Conservation (phyloP, 108 stramenopile genomes). For the Asterionellopsis glacialis region DNA sequence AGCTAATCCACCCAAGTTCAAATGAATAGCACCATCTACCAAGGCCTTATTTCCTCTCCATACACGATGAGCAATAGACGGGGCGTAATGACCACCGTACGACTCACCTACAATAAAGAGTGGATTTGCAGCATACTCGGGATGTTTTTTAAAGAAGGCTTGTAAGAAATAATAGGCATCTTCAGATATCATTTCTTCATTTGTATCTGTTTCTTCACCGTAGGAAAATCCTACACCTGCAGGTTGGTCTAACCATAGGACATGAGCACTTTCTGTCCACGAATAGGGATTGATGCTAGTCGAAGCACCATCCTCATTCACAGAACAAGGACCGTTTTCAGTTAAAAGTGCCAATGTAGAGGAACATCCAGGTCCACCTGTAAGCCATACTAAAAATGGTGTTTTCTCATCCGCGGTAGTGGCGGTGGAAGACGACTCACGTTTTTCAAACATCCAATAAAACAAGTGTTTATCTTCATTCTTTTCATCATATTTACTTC, state of each 20-base stretch:
- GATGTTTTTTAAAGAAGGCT: constrained; percentile 82
- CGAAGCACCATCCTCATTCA: constrained; percentile 80
- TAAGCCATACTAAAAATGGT: constrained; percentile 93
- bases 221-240: constrained; percentile 96
- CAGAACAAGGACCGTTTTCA: constrained; percentile 96
- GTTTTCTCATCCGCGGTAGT: constrained; percentile 26
- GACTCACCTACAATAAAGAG: constrained; percentile 84
- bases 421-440: constrained; percentile 5
- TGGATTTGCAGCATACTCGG: constrained; percentile 70
- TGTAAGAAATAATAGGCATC: constrained; percentile 95
- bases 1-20: constrained; percentile 87
- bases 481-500: constrained; percentile 41
- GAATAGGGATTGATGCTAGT: constrained; percentile 87
- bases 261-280: constrained; percentile 94
- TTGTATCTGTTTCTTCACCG: constrained; percentile 70
- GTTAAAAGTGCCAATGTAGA: constrained; percentile 79
- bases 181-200: constrained; percentile 89
- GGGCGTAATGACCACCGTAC: constrained; percentile 97
- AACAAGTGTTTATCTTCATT: constrained; percentile 86
- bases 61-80: constrained; percentile 79
- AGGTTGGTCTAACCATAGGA: constrained; percentile 97
- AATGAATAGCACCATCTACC: constrained; percentile 32
- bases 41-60: constrained; percentile 55
- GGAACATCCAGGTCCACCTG: constrained; percentile 85
- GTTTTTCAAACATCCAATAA: constrained; percentile 95